Percentiles rank a stretch among this genome's conserved stretches.
phyloP scores from a whole-genome alignment of 352 stramenopile species.

The Phytophthora podocarpi region DNA sequence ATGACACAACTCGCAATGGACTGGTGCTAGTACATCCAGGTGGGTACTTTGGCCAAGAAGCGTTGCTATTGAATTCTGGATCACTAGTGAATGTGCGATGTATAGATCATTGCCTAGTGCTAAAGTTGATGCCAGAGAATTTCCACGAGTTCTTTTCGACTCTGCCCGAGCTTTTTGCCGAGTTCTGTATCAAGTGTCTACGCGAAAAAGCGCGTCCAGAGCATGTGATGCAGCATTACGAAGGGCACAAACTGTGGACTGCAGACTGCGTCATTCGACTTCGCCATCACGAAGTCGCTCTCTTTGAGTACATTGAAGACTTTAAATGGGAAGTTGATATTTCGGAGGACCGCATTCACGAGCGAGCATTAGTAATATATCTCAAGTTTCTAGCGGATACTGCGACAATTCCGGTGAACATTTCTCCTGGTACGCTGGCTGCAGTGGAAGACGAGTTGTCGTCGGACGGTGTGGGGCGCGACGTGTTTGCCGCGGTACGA shows the following conservation, averaged over 20 bases:
- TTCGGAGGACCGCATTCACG: slow-evolving; percentile 54
- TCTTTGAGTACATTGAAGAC: slow-evolving; percentile 75
- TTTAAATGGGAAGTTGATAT: slow-evolving; percentile 64
- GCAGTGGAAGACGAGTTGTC: slow-evolving; percentile 52
- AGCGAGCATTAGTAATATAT: slow-evolving; percentile 64
- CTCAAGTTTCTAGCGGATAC: slow-evolving; percentile 55
- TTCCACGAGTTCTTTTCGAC: slow-evolving; percentile 66
- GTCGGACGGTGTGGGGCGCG: slow-evolving; percentile 39
- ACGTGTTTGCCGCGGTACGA: slow-evolving; percentile 49
- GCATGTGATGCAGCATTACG: slow-evolving; percentile 77
- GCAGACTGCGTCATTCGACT: slow-evolving; percentile 55
- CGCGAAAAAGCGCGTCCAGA: slow-evolving; percentile 48
- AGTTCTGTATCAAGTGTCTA: slow-evolving; percentile 76
- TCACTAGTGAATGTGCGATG: slow-evolving; percentile 44
- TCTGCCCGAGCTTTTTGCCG: slow-evolving; percentile 58
- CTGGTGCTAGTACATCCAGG: slow-evolving; percentile 48
- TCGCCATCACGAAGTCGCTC: slow-evolving; percentile 49
- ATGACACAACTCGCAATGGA: no score
- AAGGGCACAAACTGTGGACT: slow-evolving; percentile 59
- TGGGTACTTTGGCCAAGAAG: slow-evolving; percentile 72
- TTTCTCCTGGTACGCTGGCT: slow-evolving; percentile 34
- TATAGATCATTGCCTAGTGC: slow-evolving; percentile 50
- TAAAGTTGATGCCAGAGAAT: slow-evolving; percentile 42
- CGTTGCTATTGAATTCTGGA: slow-evolving; percentile 51
- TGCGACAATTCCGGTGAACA: slow-evolving; percentile 36